These are phyloP conservation scores for Clarireedia hainanense DNA, from an alignment of 2,329 filamentous ascomycete species.

Conservation along the genomic window DNA sequence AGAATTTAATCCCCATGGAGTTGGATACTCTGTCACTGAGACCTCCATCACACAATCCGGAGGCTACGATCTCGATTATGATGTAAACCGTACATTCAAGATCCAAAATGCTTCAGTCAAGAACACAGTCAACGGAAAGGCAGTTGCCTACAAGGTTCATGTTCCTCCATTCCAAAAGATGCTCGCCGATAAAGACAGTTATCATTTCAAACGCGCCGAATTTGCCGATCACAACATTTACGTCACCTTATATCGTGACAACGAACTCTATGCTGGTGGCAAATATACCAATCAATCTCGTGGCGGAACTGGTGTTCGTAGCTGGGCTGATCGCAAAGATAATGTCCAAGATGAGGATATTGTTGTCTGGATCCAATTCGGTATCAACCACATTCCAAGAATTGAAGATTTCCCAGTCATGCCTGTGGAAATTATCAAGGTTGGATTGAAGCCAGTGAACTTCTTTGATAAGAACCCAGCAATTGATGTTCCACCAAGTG, in stretches of 20 bases:
- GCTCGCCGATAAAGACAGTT: conserved; percentile 40
- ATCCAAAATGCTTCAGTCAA: conserved; percentile 44
- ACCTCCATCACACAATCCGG: conserved; percentile 39
- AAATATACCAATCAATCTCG: conserved; percentile 50
- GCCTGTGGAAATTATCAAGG: conserved; percentile 50
- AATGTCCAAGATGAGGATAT: conserved; percentile 44
- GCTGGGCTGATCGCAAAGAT: conserved; percentile 44
- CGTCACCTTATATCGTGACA: conserved; percentile 45
- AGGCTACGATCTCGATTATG: conserved; percentile 40
- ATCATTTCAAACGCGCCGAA: conserved; percentile 42
- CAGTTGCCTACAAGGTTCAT: conserved; percentile 49
- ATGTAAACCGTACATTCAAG: conserved; percentile 47
- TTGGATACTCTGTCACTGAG: conserved; percentile 41
- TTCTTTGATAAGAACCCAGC: conserved; percentile 46
- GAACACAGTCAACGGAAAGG: conserved; percentile 46
- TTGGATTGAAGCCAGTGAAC: conserved; percentile 42
- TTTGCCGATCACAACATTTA: conserved; percentile 49
- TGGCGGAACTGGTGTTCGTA: conserved; percentile 44
- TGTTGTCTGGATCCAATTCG: conserved; percentile 50
- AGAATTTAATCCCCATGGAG: conserved; percentile 42
- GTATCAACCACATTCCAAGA: conserved; percentile 57
- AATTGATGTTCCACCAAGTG: conserved; percentile 40
- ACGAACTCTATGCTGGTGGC: conserved; percentile 44
- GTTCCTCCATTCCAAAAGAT: conserved; percentile 50
- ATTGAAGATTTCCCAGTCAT: conserved; percentile 63